Conservation (phyloP, 1,284 basidiomycete species). For the Sparassis latifolia region DNA sequence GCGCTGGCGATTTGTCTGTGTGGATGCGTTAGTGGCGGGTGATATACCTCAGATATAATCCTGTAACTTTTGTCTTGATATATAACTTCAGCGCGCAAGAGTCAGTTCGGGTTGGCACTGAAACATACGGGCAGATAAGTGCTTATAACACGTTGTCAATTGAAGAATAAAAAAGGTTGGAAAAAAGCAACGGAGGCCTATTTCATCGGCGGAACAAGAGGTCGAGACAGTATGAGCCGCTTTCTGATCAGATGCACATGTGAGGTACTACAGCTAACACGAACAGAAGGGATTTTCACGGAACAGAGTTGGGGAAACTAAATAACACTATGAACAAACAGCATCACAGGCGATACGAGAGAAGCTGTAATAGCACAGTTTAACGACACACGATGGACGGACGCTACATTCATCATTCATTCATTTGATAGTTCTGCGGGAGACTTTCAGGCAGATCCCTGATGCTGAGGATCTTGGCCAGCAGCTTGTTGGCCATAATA, state of each 20-base stretch:
- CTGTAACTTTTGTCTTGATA: too few species aligned
- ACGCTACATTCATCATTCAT: slow-evolving; percentile 17
- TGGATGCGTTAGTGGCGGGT: too few species aligned
- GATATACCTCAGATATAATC: too few species aligned
- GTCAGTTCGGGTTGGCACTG: not conserved
- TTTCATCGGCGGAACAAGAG: slow-evolving; percentile 7
- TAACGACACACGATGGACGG: slow-evolving; percentile 16
- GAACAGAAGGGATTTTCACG: slow-evolving; percentile 1
- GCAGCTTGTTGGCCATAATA: slow-evolving; percentile 72
- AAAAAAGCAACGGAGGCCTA: slow-evolving; percentile 3
- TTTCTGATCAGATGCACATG: not conserved
- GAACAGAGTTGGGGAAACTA: not conserved
- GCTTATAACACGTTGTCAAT: slow-evolving; percentile 2
- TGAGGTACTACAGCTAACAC: not conserved
- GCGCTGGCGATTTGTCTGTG: too few species aligned
- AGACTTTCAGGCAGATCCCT: slow-evolving; percentile 41
- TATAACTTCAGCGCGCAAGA: too few species aligned
- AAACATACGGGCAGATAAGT: slow-evolving; percentile 3
- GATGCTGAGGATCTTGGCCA: slow-evolving; percentile 54
- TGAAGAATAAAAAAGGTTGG: slow-evolving; percentile 3
- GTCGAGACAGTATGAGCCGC: not conserved
- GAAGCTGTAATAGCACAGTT: slow-evolving; percentile 18
- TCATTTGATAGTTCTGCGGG: slow-evolving; percentile 2
- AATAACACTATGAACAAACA: slow-evolving; percentile 4
- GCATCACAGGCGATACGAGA: slow-evolving; percentile 2